Percentiles rank a stretch among this genome's conserved stretches.
phyloP scores from a whole-genome alignment of 148 eudicot genomes.

The Amaranthus palmeri region DNA sequence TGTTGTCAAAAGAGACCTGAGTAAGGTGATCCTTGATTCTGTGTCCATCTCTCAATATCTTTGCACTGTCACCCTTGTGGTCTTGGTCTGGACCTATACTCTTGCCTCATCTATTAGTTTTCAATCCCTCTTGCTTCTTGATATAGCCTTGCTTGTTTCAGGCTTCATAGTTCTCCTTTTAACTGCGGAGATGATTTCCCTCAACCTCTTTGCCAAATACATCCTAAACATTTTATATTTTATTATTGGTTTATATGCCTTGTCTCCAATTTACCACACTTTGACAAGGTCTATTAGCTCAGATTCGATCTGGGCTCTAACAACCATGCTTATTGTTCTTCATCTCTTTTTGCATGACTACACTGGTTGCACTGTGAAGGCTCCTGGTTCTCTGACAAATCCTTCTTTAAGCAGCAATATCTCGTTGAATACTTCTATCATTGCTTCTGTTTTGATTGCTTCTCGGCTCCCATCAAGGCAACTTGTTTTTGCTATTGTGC shows the following conservation, averaged over 20 bases:
- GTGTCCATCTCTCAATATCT: slow-evolving; percentile 86
- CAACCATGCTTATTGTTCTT: slow-evolving; percentile 60
- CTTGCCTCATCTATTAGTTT: slow-evolving; percentile 55
- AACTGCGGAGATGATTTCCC: slow-evolving; percentile 60
- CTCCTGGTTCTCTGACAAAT: slow-evolving; percentile 52
- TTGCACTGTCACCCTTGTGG: slow-evolving; percentile 80
- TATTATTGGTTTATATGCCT: slow-evolving; percentile 59
- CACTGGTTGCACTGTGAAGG: slow-evolving; percentile 71
- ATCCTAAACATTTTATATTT: slow-evolving; percentile 66
- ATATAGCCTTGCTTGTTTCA: slow-evolving; percentile 51
- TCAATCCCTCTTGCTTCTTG: slow-evolving; percentile 69
- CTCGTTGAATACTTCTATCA: slow-evolving; percentile 79
- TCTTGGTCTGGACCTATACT: slow-evolving; percentile 80
- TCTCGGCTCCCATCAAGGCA: slow-evolving; percentile 92
- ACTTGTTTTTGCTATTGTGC: slow-evolving; percentile 75
- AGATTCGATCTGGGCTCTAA: slow-evolving; percentile 78
- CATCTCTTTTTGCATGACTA: slow-evolving; percentile 93
- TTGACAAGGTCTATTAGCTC: slow-evolving; percentile 86
- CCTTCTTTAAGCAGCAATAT: slow-evolving; percentile 68
- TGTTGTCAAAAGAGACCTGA: slow-evolving; percentile 75
- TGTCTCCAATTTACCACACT: slow-evolving; percentile 95
- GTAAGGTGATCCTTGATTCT: slow-evolving; percentile 75
- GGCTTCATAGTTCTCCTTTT: slow-evolving; percentile 65
- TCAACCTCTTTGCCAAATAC: slow-evolving; percentile 44
- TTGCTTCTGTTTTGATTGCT: slow-evolving; percentile 93